Base-by-base conservation (phyloP, 2,329 filamentous ascomycete species). In the Phoma herbarum region DNA sequence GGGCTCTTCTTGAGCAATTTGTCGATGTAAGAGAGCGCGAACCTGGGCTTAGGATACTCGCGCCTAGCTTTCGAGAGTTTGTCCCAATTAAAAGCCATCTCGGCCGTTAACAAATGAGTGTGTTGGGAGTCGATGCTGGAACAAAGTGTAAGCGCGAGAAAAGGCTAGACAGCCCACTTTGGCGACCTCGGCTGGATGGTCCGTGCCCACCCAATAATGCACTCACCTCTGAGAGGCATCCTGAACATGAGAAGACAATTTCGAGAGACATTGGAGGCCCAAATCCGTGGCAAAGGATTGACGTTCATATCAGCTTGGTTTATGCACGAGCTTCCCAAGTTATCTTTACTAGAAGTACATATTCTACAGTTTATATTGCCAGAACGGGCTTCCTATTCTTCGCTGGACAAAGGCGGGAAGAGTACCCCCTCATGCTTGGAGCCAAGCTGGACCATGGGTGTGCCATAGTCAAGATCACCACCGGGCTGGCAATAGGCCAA, bases 381-480 rank as follows among this genome's bases (percentile, higher is more conserved):
- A 50, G 18, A 20, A 41, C 8, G 20, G 8, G 28, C 33, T 14
- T 25, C 25, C 54, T 65, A 72, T 58, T 66, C 67, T 14, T 69
- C 59, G 35, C 66, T 73, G n/a, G 67, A 33, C 23, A 75, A 56
- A 28, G 69, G 72, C 54, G 84, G 85, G 68, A 88, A 88, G 51
- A 88, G 72, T 20, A 81, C 77, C 10, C 79, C 81, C 61, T 81
- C 74, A 42, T 78, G 73, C 22, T 79, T 77, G 58, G 70, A 77
- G 23, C 81, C 79, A 26, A 82, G 41, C 7, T 77, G 71, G 5
- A 80, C 67, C 57, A 70, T 71, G 39, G 79, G 72, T 37, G 68
- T 75, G 18, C 93, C 94, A 76, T 96, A 98, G 1, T 83, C 80
- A 33, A 81, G 70, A 77, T 98, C 95, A 9, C 78, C 82, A 1